These are phyloP conservation scores for Theileria sp. DNA, from an alignment of 169 alveolate genomes.

Conservation along the genomic window DNA sequence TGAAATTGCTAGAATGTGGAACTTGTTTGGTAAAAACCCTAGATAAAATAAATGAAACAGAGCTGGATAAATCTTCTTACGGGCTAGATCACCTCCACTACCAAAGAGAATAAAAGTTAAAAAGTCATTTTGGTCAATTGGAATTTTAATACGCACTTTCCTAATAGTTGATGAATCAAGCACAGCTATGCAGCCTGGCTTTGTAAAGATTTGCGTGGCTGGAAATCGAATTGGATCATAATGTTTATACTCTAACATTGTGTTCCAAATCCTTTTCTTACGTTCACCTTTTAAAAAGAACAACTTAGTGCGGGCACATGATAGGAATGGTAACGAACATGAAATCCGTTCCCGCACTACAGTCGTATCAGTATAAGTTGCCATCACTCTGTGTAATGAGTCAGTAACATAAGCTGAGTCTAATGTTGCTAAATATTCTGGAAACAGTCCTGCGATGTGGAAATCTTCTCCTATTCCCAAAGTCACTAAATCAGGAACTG, in stretches of 20 bases:
- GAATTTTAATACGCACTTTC: conserved; percentile 45
- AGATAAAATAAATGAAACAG: conserved; percentile 60
- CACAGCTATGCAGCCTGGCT: conserved; percentile 66
- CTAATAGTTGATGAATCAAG: conserved; percentile 59
- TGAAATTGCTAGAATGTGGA: conserved; percentile 53
- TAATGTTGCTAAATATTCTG: conserved; percentile 59
- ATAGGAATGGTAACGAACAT: conserved; percentile 50
- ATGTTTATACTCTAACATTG: conserved; percentile 64
- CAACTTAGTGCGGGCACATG: conserved; percentile 63
- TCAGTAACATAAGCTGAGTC: conserved; percentile 54
- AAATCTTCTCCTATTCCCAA: conserved; percentile 67
- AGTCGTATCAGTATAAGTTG: conserved; percentile 54
- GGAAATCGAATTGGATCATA: conserved; percentile 66
- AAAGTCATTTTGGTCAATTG: conserved; percentile 44
- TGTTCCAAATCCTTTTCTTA: conserved; percentile 64
- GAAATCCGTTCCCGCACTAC: conserved; percentile 57
- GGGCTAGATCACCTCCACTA: conserved; percentile 60
- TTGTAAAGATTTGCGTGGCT: conserved; percentile 66
- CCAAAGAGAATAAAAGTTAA: conserved; percentile 60
- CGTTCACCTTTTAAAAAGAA: conserved; percentile 66
- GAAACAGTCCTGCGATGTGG: conserved; percentile 68
- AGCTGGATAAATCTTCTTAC: conserved; percentile 60
- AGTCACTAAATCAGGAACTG: conserved; percentile 56
- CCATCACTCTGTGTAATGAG: conserved; percentile 54
- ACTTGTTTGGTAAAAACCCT: conserved; percentile 61